Evolutionary conservation across 441 rosid genomes (phyloP).

Genomic region (Gossypium aridum): DNA sequence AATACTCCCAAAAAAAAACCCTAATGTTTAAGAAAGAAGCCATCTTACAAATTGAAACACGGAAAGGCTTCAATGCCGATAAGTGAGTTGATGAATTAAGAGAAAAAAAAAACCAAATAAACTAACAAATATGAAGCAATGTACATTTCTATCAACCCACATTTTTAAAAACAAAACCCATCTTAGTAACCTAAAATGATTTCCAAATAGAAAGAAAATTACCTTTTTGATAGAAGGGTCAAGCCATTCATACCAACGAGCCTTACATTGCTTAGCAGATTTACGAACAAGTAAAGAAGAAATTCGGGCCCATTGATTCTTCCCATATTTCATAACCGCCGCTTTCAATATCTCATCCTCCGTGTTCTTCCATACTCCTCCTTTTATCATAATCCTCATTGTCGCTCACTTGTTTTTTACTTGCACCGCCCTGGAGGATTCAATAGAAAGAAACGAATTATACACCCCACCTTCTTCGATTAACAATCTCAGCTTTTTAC

Average conservation of each 20-base stretch:
- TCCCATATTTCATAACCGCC: slow-evolving; percentile 98
- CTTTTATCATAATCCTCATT: slow-evolving; percentile 99
- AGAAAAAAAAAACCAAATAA: neutral
- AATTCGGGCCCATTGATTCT: slow-evolving; percentile 98
- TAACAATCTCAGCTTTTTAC: neutral
- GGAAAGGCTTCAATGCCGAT: slow-evolving; percentile 3
- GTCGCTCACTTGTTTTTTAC: slow-evolving; percentile 24
- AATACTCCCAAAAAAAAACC: neutral
- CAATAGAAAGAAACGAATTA: neutral
- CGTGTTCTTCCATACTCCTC: slow-evolving; percentile 99
- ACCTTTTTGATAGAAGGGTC: slow-evolving; percentile 98
- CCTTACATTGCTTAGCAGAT: slow-evolving; percentile 98
- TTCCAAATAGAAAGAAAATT: neutral
- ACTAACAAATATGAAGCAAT: neutral
- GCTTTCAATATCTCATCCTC: slow-evolving; percentile 98
- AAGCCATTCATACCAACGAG: slow-evolving; percentile 99
- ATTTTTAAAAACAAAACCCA: neutral
- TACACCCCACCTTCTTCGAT: neutral
- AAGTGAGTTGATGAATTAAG: neutral
- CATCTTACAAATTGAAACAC: neutral
- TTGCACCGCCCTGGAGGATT: neutral
- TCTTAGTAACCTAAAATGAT: neutral
- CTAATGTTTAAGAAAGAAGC: neutral
- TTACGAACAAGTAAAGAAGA: slow-evolving; percentile 95
- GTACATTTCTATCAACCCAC: neutral